These are phyloP conservation scores for Trichoderma harzianum DNA, from an alignment of 2,329 filamentous ascomycete species.

Conservation along the genomic window DNA sequence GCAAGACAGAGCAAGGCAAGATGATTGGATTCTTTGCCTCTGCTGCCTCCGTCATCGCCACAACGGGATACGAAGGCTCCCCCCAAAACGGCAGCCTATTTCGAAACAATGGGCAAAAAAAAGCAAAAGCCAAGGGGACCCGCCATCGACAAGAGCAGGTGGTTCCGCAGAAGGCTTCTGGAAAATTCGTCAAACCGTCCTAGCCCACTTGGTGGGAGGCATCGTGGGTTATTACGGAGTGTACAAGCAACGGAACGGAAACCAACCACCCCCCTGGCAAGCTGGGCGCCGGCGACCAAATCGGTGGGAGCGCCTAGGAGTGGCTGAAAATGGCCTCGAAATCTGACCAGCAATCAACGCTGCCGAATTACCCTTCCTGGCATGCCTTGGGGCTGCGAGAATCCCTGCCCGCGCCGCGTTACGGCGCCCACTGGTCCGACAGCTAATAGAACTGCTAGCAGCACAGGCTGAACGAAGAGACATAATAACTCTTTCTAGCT, in stretches of 20 bases:
- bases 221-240: background rate
- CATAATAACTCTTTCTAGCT: background rate
- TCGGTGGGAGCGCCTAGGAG: slow-evolving; percentile 16
- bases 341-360: background rate
- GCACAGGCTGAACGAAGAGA: background rate
- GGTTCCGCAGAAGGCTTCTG: slow-evolving; percentile 9
- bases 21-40: background rate
- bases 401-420: slow-evolving; percentile 5
- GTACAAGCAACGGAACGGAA: background rate
- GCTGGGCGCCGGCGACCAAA: slow-evolving; percentile 13
- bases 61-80: background rate
- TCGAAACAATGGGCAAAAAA: background rate
- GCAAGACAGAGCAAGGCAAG: background rate
- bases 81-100: background rate
- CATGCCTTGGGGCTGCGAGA: background rate
- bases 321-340: slow-evolving; percentile 9
- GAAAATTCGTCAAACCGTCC: slow-evolving; percentile 11
- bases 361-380: slow-evolving; percentile 4
- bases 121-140: background rate
- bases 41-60: background rate
- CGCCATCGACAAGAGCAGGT: background rate
- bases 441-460: background rate
- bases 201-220: slow-evolving; percentile 9
- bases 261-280: background rate
- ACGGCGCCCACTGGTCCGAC: slow-evolving; percentile 9